Evolutionary conservation across 768 basidiomycete genomes (phyloP), one percentile per base, ranked within the genome.

Genomic region (Trametes sanguinea): DNA sequence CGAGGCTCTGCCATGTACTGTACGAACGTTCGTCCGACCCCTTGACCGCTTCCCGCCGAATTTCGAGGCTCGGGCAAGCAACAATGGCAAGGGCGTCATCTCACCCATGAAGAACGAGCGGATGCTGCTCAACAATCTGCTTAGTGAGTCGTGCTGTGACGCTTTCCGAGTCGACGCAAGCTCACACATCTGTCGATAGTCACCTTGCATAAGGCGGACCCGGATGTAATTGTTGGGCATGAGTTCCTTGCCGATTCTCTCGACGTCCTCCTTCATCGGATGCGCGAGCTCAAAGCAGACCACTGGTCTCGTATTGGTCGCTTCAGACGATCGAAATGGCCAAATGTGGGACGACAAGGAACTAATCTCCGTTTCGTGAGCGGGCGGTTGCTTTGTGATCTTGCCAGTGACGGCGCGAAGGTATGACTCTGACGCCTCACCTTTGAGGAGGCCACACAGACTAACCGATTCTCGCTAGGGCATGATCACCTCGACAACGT

Each of bases 401-500:
- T 99, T 39, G 90, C 93, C 2, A 95, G 94, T 69, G 96, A 98
- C 66, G 93, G 92, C 35, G 94, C 93, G 13, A 97, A 95, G 80
- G 95, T 93, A 67, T 1, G 82, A 30, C 44, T 32, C 35, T 32
- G 17, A 39, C n/a, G 22, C 22, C 1, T 14, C 35, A 30, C 43
- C 17, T 9, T 32, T 39, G 13, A 7, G 30, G 27, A 5, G 33
- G 37, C 13, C 51, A 14, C 46, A 40, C 35, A 3, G 29, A 6
- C 8, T 42, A 39, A 22, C 22, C 45, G 32, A 3, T 46, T 4
- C 16, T 11, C 9, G 1, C 17, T 68, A 96, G 94, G 88, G 91
- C 22, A 96, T 98, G 94, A 98, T 99, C 72, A 77, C 88, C 0
- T 98, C 97, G 3, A 98, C 94, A 4, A 98, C 97, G 1, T 99